A percentile compares a stretch with the other conserved stretches of the same genome.
Evolutionary conservation across 2,329 filamentous ascomycete species (phyloP).

Genomic region (Penicillium fuscoglaucum): DNA sequence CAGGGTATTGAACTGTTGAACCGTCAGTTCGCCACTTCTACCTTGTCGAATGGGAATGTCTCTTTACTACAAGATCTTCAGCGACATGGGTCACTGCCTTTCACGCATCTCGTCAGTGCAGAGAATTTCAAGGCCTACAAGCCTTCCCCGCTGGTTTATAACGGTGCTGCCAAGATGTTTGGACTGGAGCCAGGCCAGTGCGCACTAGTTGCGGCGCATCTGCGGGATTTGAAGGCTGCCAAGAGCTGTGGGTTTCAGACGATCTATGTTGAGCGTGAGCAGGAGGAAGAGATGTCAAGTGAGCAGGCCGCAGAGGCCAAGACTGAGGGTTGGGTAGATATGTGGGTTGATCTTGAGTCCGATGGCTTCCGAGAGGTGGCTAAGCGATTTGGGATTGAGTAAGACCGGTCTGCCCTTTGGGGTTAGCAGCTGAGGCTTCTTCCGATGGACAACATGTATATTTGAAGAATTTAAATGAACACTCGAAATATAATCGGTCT

Average conservation of each 20-base stretch:
- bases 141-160: slow-evolving; percentile 66
- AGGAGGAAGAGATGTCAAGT: slow-evolving; percentile 63
- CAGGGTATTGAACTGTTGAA: slow-evolving; percentile 59
- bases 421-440: too few species aligned
- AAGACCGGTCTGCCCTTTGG: background rate
- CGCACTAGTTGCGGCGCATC: slow-evolving; percentile 75
- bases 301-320: slow-evolving; percentile 55
- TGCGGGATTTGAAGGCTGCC: slow-evolving; percentile 68
- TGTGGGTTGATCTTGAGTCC: slow-evolving; percentile 57
- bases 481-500: background rate
- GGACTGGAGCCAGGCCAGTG: slow-evolving; percentile 61
- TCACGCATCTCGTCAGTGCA: slow-evolving; percentile 63
- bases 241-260: slow-evolving; percentile 65
- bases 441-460: background rate
- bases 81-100: slow-evolving; percentile 59
- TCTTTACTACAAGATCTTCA: slow-evolving; percentile 66
- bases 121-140: slow-evolving; percentile 76
- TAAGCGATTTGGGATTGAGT: slow-evolving; percentile 45
- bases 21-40: slow-evolving; percentile 60
- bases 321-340: slow-evolving; percentile 63
- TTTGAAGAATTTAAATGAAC: background rate
- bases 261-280: slow-evolving; percentile 68
- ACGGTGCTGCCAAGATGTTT: slow-evolving; percentile 63
- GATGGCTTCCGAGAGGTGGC: slow-evolving; percentile 57
- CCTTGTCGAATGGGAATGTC: slow-evolving; percentile 73